Evolutionary conservation across 2,329 filamentous ascomycete genomes (phyloP), one percentile per base, ranked within the genome.

Genomic region (Fusarium sp.): DNA sequence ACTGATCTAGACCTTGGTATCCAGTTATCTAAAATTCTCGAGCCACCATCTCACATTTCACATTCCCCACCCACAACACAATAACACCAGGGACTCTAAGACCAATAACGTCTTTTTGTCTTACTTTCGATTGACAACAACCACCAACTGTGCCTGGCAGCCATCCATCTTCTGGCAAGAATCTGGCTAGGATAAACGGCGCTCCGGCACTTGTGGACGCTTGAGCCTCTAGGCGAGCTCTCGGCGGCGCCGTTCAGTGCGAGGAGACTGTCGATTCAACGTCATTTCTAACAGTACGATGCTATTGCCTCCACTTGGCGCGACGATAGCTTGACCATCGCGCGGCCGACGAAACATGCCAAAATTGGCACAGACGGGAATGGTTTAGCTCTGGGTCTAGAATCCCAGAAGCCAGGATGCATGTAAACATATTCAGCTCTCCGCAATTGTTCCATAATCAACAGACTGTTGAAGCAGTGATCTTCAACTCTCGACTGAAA

Each of bases 291-390:
- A 62, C 50, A 58, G 43, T 31, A 50, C 42, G 45, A 63, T 62
- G 52, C 40, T 60, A 53, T 39, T 33, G 38, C 64, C 68, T 72
- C 72, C 72, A 74, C 72, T 74, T 74, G 53, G 72, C 60, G 57
- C 51, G 46, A 44, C 45, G 39, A 66, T 63, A 57, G 68, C 57
- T 65, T 57, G 39, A 63, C 50, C 57, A 62, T 70, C 46, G 54
- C 54, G 59, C 39, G 43, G 28, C 26, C 31, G 43, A 53, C 60
- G 43, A 53, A 65, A 65, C 53, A 63, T 49, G 46, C 50, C 61
- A 69, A 57, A 64, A 51, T 57, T 64, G 69, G 63, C 36, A 63
- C 58, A 44, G 45, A 64, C 44, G 51, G 31, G 24, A 42, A 59
- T 45, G 31, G 14, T 24, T 63, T 46, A 66, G 63, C 38, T 58